Percentiles rank a stretch among this genome's conserved stretches.
phyloP scores from a whole-genome alignment of 2,329 filamentous ascomycete species.

The Epichloe gansuensis region DNA sequence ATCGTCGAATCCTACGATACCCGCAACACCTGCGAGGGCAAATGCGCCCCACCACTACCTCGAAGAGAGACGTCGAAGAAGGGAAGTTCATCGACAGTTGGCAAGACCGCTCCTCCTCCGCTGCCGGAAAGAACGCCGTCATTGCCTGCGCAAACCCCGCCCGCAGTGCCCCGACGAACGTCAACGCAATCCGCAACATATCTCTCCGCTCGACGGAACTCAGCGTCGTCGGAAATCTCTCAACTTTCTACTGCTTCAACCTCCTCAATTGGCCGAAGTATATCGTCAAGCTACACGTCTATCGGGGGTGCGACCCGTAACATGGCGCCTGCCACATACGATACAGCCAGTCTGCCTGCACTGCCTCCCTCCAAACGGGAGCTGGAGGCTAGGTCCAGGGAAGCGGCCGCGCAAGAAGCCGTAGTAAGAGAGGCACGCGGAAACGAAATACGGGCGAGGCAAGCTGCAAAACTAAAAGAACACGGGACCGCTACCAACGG shows the following conservation, averaged over 20 bases:
- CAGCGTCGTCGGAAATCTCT: constrained; percentile 46
- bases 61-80: constrained; percentile 14
- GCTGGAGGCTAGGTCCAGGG: constrained; percentile 32
- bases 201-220: constrained; percentile 35
- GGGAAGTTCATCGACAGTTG: constrained; percentile 1
- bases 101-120: constrained; percentile 20
- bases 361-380: constrained; percentile 45
- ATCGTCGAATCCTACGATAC: constrained; percentile 17
- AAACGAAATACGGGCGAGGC: constrained; percentile 6
- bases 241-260: constrained; percentile 41
- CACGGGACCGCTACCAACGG: constrained; percentile 17
- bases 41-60: constrained; percentile 25
- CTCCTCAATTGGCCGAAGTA: constrained; percentile 33
- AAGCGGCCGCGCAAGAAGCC: constrained; percentile 10
- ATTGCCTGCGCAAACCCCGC: constrained; percentile 27
- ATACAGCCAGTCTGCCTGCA: constrained; percentile 43
- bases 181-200: constrained; percentile 27
- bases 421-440: constrained; percentile 1
- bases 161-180: constrained; percentile 37
- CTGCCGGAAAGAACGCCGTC: constrained; percentile 21
- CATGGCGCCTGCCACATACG: constrained; percentile 40
- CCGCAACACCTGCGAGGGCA: constrained; percentile 28
- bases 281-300: constrained; percentile 37
- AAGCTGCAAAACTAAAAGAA: constrained; percentile 2
- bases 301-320: constrained; percentile 32